These are phyloP conservation scores for Babesia ovis DNA, from an alignment of 169 alveolate species.

Conservation along the genomic window DNA sequence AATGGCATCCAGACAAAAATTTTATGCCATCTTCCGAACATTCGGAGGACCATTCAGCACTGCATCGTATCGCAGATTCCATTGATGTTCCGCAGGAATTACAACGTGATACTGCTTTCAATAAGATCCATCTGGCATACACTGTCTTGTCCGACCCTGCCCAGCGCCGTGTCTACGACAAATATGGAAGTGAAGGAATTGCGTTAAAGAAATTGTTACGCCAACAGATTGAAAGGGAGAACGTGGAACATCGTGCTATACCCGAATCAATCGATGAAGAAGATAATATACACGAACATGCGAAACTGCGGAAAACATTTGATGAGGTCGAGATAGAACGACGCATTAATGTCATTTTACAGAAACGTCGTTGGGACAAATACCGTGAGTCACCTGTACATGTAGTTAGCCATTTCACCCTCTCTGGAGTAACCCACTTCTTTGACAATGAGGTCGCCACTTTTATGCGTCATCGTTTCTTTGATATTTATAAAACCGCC, in stretches of 20 bases:
- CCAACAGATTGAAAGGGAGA: slow-evolving; percentile 26
- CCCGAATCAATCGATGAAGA: slow-evolving; percentile 28
- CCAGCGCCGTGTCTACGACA: slow-evolving; percentile 47
- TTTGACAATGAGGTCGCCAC: slow-evolving; percentile 37
- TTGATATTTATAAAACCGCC: slow-evolving; percentile 5
- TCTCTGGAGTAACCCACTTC: slow-evolving; percentile 47
- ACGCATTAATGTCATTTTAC: slow-evolving; percentile 35
- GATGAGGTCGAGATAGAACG: slow-evolving; percentile 35
- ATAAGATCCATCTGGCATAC: slow-evolving; percentile 65
- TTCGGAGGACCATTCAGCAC: not conserved
- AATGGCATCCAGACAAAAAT: slow-evolving; percentile 70
- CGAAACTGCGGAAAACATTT: not conserved
- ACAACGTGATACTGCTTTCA: slow-evolving; percentile 56
- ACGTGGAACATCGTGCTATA: slow-evolving; percentile 8
- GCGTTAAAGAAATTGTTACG: slow-evolving; percentile 20
- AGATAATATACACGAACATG: not conserved
- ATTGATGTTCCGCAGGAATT: slow-evolving; percentile 18
- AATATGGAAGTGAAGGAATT: slow-evolving; percentile 62
- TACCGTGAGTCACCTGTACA: slow-evolving; percentile 51
- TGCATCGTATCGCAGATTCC: not conserved
- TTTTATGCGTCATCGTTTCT: slow-evolving; percentile 13
- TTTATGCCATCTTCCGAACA: not conserved
- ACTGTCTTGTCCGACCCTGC: slow-evolving; percentile 66
- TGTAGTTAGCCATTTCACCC: slow-evolving; percentile 42
- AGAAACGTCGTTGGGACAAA: slow-evolving; percentile 32